Evolutionary conservation across 495 filamentous ascomycete genomes (phyloP), one percentile per base, ranked within the genome.

Genomic region (Penicillium cinerascens): DNA sequence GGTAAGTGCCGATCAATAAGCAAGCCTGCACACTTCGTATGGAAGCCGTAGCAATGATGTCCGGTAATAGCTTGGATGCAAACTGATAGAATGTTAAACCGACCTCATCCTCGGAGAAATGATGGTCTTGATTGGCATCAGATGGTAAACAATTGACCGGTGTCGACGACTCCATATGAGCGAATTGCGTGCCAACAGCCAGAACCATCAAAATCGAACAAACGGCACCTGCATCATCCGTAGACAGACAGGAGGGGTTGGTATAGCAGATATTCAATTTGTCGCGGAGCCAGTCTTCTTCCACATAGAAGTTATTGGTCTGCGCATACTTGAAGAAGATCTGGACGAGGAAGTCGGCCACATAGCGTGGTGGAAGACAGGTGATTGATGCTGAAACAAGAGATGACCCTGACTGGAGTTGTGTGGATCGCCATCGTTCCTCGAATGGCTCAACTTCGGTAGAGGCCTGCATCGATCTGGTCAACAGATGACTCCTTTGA

Each of bases 301-400:
- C 77, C 6, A 78, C 68, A 37, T 77, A 81, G 40, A 73, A 78
- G 52, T 76, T 77, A 46, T 78, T 78, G 11, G 78, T 79, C 50
- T 78, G 69, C 8, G 78, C 77, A 59, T 78, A 78, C 54, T 78
- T 76, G 61, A 78, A 79, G 55, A 77, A 79, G 36, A 77, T 74
- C 25, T 76, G 69, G 6, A 78, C 67, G 10, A 81, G 61, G 42
- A 79, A 79, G 35, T 78, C 73, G 20, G 76, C 74, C 20, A 81
- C 75, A 55, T 72, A 76, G 21, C 73, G 70, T 4, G 78, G 78
- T 8, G 78, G 78, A 20, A 81, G 69, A 62, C 70, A 76, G 4
- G 70, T 73, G 25, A 73, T 67, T 4, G 71, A 68, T 20, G 71
- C 65, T 6, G 71, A 71, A 1, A 76, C 64, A 9, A 65, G 46